A percentile compares a stretch with the other conserved stretches of the same genome.
phyloP scores from a whole-genome alignment of 2,329 filamentous ascomycete species.

The Fusarium vanettenii region DNA sequence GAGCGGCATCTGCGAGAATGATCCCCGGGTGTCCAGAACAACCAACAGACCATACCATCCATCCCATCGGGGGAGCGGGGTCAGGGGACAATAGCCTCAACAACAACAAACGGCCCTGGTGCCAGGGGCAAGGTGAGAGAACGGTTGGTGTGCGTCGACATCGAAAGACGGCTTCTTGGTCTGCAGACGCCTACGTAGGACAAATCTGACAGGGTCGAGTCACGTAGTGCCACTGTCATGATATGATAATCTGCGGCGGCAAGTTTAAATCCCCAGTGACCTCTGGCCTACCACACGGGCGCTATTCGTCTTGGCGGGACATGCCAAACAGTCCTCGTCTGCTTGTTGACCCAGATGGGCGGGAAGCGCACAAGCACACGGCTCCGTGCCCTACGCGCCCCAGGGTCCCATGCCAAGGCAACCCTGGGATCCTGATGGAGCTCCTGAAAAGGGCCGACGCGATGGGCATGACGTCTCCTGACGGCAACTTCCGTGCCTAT shows the following conservation, averaged over 20 bases:
- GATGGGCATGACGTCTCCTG: constrained; percentile 27
- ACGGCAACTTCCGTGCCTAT: constrained; percentile 30
- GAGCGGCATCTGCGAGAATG: constrained; percentile 35
- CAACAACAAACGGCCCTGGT: not conserved
- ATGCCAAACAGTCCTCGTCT: constrained; percentile 15
- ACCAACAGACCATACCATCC: constrained; percentile 1
- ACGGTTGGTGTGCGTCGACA: not conserved
- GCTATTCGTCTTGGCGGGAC: constrained; percentile 34
- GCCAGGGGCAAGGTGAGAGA: constrained; percentile 14
- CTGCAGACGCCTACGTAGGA: not conserved
- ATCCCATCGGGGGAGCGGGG: constrained; percentile 11
- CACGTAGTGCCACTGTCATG: not conserved
- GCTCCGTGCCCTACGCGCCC: not conserved
- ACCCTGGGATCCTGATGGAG: constrained; percentile 13
- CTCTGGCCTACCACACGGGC: constrained; percentile 28
- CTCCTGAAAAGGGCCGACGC: constrained; percentile 34
- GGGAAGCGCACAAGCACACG: constrained; percentile 30
- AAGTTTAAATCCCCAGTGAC: constrained; percentile 29
- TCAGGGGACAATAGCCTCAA: constrained; percentile 9
- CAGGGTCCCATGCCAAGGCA: constrained; percentile 4
- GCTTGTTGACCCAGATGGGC: constrained; percentile 24
- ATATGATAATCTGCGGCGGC: constrained; percentile 22
- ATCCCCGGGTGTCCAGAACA: constrained; percentile 33
- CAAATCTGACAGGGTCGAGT: constrained; percentile 1
- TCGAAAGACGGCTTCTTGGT: constrained; percentile 1